A percentile compares a stretch with the other conserved stretches of the same genome.
Conservation (phyloP, 768 basidiomycete genomes). For the Mycena vulgaris region DNA sequence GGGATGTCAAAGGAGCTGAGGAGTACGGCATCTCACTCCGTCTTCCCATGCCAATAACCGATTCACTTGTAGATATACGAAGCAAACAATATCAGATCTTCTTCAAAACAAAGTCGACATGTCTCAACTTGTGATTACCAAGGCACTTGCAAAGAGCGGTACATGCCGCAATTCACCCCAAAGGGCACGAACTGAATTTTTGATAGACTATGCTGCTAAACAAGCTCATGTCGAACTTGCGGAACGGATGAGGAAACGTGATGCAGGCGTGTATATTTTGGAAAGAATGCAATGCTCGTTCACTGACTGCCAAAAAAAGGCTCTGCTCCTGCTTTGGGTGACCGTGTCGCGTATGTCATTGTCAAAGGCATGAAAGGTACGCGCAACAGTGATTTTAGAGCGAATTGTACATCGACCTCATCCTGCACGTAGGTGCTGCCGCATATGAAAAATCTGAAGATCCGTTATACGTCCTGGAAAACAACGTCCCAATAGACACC, state of each 20-base stretch:
- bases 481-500: conserved; percentile 98
- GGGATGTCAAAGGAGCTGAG: conserved; percentile 94
- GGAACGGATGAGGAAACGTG: conserved; percentile 95
- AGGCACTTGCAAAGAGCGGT: conserved; percentile 93
- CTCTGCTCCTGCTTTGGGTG: conserved; percentile 97
- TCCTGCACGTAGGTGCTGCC: conserved; percentile 81
- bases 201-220: conserved; percentile 91
- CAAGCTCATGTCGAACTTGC: conserved; percentile 98
- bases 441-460: conserved; percentile 99
- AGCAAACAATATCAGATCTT: conserved; percentile 93
- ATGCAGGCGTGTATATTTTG: conserved; percentile 76
- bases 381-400: not conserved
- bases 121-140: conserved; percentile 99
- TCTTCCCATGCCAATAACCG: conserved; percentile 20
- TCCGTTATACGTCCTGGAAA: conserved; percentile 96
- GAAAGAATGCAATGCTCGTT: not conserved
- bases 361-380: conserved; percentile 95
- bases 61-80: conserved; percentile 78
- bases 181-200: not conserved
- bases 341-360: conserved; percentile 99
- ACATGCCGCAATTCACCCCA: conserved; percentile 38
- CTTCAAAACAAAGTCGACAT: conserved; percentile 98
- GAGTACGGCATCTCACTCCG: conserved; percentile 69
- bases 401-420: not conserved
- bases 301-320: conserved; percentile 57